Evolutionary conservation across 1,139 yeast species (phyloP).

Genomic region (Trichomonascaceae sp.): DNA sequence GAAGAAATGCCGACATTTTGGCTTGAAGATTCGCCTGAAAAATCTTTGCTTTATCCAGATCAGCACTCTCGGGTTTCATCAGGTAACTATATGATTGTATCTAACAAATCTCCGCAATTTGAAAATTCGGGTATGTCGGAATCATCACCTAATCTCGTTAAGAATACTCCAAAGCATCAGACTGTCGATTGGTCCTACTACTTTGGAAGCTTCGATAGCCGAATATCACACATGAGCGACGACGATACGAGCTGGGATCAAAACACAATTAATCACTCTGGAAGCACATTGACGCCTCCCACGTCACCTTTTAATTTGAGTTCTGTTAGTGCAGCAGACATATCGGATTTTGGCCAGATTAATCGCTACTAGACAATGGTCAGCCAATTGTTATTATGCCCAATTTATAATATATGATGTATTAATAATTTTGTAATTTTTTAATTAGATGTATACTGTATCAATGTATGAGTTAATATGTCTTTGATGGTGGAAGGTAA

Average conservation of each 20-base stretch:
- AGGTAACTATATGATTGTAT: neutral
- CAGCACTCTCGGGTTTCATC: neutral
- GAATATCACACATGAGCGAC: neutral
- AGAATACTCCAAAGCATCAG: neutral
- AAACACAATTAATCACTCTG: neutral
- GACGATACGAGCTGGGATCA: neutral
- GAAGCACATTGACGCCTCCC: slow-evolving; percentile 2
- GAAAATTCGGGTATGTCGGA: neutral
- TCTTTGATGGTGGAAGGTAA: neutral
- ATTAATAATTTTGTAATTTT: too few species aligned
- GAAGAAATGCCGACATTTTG: slow-evolving; percentile 5
- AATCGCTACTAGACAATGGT: neutral
- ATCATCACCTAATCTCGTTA: neutral
- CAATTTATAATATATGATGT: neutral
- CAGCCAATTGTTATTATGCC: neutral
- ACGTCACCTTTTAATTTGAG: neutral
- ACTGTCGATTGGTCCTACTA: slow-evolving; percentile 8
- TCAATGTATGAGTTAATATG: neutral
- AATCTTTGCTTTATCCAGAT: neutral
- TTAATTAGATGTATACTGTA: neutral
- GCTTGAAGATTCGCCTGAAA: slow-evolving; percentile 2
- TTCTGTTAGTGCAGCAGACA: neutral
- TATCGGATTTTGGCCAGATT: slow-evolving; percentile 1
- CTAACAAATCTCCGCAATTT: neutral
- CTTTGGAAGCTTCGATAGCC: slow-evolving; percentile 4